A percentile compares a stretch with the other conserved stretches of the same genome.
Conservation (phyloP, 768 basidiomycete genomes). For the Naematelia aurantialba region DNA sequence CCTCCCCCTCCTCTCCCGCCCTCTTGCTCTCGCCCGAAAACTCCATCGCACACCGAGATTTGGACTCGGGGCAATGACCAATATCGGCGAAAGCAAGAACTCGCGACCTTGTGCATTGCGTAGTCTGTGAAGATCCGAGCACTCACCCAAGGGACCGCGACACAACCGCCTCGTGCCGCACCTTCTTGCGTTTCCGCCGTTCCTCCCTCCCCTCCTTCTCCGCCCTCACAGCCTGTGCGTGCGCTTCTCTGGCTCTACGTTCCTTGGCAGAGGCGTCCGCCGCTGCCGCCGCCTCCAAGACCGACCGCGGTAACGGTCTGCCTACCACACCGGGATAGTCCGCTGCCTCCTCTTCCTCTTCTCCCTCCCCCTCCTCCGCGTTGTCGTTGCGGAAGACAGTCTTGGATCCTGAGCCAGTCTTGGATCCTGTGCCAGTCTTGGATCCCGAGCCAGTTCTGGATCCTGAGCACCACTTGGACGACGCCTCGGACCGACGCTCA, state of each 20-base stretch:
- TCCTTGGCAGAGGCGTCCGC: constrained; percentile 9
- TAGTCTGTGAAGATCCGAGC: too few species aligned
- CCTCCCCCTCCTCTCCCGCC: too few species aligned
- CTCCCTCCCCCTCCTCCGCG: constrained; percentile 2
- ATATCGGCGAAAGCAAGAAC: too few species aligned
- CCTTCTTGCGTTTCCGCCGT: constrained; percentile 4
- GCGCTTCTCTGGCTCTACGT: background rate
- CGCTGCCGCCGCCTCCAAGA: constrained; percentile 14
- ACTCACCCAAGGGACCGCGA: background rate
- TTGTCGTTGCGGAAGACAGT: background rate
- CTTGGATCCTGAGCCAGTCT: constrained; percentile 12
- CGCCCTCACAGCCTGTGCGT: background rate
- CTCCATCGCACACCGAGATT: too few species aligned
- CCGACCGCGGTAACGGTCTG: constrained; percentile 9
- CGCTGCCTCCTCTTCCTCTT: constrained; percentile 18
- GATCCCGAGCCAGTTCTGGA: constrained; percentile 11
- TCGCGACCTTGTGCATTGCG: too few species aligned
- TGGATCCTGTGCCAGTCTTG: constrained; percentile 12
- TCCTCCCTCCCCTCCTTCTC: constrained; percentile 5
- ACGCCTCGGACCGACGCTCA: constrained; percentile 14
- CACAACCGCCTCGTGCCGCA: background rate
- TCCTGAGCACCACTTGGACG: too few species aligned
- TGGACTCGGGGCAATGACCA: too few species aligned
- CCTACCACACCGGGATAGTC: constrained; percentile 2
- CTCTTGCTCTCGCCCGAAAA: too few species aligned